Base-by-base conservation (phyloP, 257 asterid species). In the Fraxinus pennsylvanica region DNA sequence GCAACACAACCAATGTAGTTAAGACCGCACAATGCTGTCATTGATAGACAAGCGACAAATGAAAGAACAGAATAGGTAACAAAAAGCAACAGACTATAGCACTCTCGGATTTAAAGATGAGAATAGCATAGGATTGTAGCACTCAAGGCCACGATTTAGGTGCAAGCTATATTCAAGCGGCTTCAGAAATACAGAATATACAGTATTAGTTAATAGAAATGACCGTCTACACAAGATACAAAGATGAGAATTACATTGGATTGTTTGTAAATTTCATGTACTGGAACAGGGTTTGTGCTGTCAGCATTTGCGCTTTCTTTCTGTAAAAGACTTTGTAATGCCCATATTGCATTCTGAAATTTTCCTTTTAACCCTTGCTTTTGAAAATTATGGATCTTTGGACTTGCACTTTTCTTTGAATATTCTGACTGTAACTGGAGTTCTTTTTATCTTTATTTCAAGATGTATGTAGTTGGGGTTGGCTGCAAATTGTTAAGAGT, bases 71-170 rank as follows among this genome's bases (percentile, higher is more conserved):
- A 85, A 22, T 87, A 82, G 83, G 74, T 45, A 90, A 77, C 67
- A 84, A 84, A 29, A 89, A 86, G 54, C 96, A 78, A 81, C 90
- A 84, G 71, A 81, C 82, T 17, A 84, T 90, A 14, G 90, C 93
- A 32, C 82, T 86, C 85, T 87, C 43, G 87, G 85, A 21, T 92
- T 89, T 50, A 94, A 94, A 87, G 95, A 91, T 87, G 97, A 94
- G 74, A 87, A 84, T 35, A 36, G 41, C 41, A 36, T 36, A 36
- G 35, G 35, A 32, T 36, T 75, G 76, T 63, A 63, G 77, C 82
- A 83, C 57, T 82, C 71, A 81, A 59, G 9, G 77, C 78, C 74
- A 50, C 69, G 85, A 70, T 80, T 79, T 75, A 35, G 73, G 30
- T 71, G 79, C 80, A 61, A 65, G 63, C 7, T 41, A 82, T 77